Conservation (phyloP, 2,329 filamentous ascomycete species). For the Clarireedia monteithiana region DNA sequence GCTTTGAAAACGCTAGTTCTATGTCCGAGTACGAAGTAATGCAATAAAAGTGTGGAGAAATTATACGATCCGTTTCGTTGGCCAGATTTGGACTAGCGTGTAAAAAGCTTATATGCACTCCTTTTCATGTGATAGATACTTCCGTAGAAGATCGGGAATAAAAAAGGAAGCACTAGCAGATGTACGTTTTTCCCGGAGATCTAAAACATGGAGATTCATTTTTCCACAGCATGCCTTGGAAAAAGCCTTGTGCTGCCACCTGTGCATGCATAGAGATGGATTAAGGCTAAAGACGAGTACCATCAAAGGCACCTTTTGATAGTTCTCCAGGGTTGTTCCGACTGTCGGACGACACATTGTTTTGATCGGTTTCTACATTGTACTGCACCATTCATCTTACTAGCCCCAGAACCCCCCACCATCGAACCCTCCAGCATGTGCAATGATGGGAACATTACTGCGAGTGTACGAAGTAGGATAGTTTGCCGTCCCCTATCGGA, state of each 20-base stretch:
- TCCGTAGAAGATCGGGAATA: background rate
- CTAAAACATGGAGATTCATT: no score
- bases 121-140: background rate
- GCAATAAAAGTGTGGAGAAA: background rate
- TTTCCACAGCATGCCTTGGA: background rate
- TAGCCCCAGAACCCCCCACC: background rate
- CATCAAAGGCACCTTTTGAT: background rate
- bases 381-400: background rate
- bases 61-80: background rate
- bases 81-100: background rate
- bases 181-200: no score
- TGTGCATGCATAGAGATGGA: no score
- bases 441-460: background rate
- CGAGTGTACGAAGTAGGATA: background rate
- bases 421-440: background rate
- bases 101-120: background rate
- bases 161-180: no score
- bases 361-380: background rate
- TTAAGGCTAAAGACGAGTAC: no score
- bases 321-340: background rate
- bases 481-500: background rate
- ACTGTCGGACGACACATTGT: background rate
- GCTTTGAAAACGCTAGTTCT: no score
- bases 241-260: background rate
- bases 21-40: background rate